phyloP scores from a whole-genome alignment of 2,329 filamentous ascomycete species.

The Fusarium agapanthi region DNA sequence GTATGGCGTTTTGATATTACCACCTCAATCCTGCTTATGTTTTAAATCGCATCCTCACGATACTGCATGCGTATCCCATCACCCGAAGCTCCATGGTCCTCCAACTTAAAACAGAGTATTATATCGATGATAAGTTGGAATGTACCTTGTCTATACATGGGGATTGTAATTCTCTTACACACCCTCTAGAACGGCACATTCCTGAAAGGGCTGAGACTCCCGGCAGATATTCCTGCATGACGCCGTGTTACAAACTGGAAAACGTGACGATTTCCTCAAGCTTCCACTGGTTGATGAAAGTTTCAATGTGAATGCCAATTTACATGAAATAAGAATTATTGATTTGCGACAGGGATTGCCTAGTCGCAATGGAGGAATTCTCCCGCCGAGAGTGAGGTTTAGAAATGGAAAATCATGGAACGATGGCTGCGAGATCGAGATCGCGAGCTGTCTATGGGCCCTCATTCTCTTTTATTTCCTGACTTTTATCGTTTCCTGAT shows the following conservation, averaged over 20 bases:
- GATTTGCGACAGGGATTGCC: constrained; percentile 22
- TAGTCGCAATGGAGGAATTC: constrained; percentile 9
- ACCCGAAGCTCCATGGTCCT: constrained; percentile 9
- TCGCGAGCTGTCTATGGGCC: constrained; percentile 5
- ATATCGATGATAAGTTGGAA: constrained; percentile 31
- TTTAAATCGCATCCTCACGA: background rate
- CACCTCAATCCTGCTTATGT: constrained; percentile 15
- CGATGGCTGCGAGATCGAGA: constrained; percentile 35
- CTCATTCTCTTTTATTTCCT: background rate
- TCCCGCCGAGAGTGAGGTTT: constrained; percentile 12
- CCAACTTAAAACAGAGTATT: constrained; percentile 24
- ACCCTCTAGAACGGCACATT: constrained; percentile 33
- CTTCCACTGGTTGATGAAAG: background rate
- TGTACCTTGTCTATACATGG: constrained; percentile 22
- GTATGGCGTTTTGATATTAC: constrained; percentile 13
- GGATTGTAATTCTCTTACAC: constrained; percentile 27
- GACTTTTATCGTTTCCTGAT: background rate
- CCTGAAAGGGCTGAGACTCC: constrained; percentile 23
- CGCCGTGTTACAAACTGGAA: constrained; percentile 20
- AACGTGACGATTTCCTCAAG: constrained; percentile 27
- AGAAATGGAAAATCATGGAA: constrained; percentile 6
- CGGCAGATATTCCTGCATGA: constrained; percentile 19
- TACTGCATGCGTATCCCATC: constrained; percentile 6
- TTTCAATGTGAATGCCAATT: background rate
- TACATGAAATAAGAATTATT: constrained; percentile 12